A percentile compares a stretch with the other conserved stretches of the same genome.
Evolutionary conservation across 2,329 filamentous ascomycete genomes (phyloP).

Genomic region (Fusarium verrucosum): DNA sequence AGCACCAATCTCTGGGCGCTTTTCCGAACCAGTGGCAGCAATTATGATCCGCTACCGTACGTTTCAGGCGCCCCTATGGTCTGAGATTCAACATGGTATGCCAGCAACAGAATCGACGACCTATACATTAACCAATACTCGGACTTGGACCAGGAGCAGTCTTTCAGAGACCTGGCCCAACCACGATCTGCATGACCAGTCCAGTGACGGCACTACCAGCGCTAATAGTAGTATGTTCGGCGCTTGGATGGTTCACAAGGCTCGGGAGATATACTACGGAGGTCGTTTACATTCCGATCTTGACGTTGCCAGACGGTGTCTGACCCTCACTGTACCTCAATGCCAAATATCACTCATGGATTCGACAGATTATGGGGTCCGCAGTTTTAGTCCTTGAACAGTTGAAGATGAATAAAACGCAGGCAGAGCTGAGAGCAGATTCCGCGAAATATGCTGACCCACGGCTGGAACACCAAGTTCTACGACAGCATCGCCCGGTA

Average conservation of each 20-base stretch:
- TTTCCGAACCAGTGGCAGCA: conserved; percentile 62
- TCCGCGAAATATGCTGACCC: conserved; percentile 23
- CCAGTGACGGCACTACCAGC: conserved; percentile 50
- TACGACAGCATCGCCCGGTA: conserved; percentile 28
- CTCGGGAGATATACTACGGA: conserved; percentile 67
- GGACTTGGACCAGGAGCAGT: conserved; percentile 70
- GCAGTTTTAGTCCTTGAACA: conserved; percentile 69
- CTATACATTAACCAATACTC: conserved; percentile 63
- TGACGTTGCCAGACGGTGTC: conserved; percentile 66
- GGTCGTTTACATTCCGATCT: conserved; percentile 69
- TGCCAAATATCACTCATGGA: conserved; percentile 69
- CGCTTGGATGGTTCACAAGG: conserved; percentile 70
- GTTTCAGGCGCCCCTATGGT: conserved; percentile 56
- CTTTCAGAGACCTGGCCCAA: conserved; percentile 66
- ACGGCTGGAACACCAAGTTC: conserved; percentile 32
- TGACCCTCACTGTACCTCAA: conserved; percentile 69
- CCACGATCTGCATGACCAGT: conserved; percentile 65
- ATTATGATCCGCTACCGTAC: conserved; percentile 60
- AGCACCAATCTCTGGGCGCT: conserved; percentile 69
- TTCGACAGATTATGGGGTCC: conserved; percentile 72
- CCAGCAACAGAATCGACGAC: conserved; percentile 62
- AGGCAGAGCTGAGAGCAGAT: conserved; percentile 23
- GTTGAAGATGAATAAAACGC: conserved; percentile 1
- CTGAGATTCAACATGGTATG: conserved; percentile 69
- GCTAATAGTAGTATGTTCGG: conserved; percentile 62